A percentile compares a stretch with the other conserved stretches of the same genome.
phyloP scores from a whole-genome alignment of 1,284 basidiomycete genomes.

The Trametes polyzona region DNA sequence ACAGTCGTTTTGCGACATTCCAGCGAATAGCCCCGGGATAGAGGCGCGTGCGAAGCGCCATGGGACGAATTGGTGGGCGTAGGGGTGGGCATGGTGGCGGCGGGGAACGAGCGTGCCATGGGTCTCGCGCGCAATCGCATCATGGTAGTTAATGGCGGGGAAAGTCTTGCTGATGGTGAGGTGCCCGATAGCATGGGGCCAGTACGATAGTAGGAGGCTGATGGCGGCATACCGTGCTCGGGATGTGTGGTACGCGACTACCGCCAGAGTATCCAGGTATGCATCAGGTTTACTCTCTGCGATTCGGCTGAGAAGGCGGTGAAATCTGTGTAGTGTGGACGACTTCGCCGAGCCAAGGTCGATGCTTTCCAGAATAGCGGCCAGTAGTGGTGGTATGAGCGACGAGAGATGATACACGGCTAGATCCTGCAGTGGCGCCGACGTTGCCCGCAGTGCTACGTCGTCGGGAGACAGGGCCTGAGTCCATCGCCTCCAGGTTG shows the following conservation, averaged over 20 bases:
- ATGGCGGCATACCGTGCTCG: slow-evolving; percentile 59
- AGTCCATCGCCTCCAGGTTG: slow-evolving; percentile 40
- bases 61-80: slow-evolving; percentile 66
- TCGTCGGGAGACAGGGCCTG: slow-evolving; percentile 23
- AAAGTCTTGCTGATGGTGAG: slow-evolving; percentile 56
- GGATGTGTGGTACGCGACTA: slow-evolving; percentile 67
- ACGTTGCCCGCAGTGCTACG: slow-evolving; percentile 49
- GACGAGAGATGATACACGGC: slow-evolving; percentile 63
- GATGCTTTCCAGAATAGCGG: slow-evolving; percentile 60
- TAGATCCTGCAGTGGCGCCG: slow-evolving; percentile 58
- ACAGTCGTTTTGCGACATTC: slow-evolving; percentile 50
- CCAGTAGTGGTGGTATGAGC: slow-evolving; percentile 60
- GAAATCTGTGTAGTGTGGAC: slow-evolving; percentile 53
- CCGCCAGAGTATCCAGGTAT: slow-evolving; percentile 70
- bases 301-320: slow-evolving; percentile 62
- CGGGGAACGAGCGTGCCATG: slow-evolving; percentile 19
- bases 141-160: slow-evolving; percentile 40
- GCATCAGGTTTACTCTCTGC: slow-evolving; percentile 65
- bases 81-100: slow-evolving; percentile 40
- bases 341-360: slow-evolving; percentile 41
- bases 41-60: slow-evolving; percentile 56
- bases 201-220: slow-evolving; percentile 60
- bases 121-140: slow-evolving; percentile 25
- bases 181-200: slow-evolving; percentile 73
- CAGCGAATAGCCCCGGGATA: slow-evolving; percentile 39